Evolutionary conservation across 345 rosid species (phyloP).

Genomic region (Angophora floribunda): DNA sequence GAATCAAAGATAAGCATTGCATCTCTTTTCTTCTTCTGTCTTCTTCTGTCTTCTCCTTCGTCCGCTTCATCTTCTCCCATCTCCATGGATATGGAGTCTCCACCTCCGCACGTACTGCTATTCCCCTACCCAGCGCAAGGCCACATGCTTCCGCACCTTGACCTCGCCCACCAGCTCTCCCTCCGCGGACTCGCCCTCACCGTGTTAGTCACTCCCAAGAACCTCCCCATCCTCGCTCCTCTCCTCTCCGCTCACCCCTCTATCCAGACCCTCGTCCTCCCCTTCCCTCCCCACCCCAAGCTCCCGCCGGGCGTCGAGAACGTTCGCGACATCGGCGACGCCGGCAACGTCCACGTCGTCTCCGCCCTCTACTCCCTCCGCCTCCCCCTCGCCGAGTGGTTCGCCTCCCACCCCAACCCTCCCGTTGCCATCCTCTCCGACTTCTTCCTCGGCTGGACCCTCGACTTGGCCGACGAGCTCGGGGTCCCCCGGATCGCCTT

Average conservation of each 20-base stretch:
- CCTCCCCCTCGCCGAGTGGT: slow-evolving; percentile 45
- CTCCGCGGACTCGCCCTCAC: background rate
- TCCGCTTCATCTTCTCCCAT: background rate
- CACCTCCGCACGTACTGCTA: slow-evolving; percentile 13
- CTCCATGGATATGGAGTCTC: background rate
- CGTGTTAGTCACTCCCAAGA: background rate
- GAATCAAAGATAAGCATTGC: background rate
- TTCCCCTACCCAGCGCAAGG: background rate
- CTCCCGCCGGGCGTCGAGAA: slow-evolving; percentile 35
- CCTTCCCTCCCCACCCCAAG: background rate
- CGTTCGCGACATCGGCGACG: slow-evolving; percentile 40
- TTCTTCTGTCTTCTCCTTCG: too few species aligned
- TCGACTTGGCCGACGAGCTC: slow-evolving; percentile 19
- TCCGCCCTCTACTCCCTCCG: slow-evolving; percentile 32
- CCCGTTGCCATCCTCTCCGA: slow-evolving; percentile 63
- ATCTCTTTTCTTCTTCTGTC: background rate
- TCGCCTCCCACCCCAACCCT: slow-evolving; percentile 41
- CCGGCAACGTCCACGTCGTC: slow-evolving; percentile 32
- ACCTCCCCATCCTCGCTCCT: background rate
- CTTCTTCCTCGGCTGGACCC: slow-evolving; percentile 72
- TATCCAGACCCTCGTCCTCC: background rate
- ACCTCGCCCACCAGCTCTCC: background rate
- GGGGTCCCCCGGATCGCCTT: slow-evolving; percentile 38
- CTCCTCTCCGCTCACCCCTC: background rate
- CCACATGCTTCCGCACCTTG: background rate